A percentile compares a stretch with the other conserved stretches of the same genome.
Conservation (phyloP, 108 stramenopile genomes). For the Fistulifera pelliculosa region DNA sequence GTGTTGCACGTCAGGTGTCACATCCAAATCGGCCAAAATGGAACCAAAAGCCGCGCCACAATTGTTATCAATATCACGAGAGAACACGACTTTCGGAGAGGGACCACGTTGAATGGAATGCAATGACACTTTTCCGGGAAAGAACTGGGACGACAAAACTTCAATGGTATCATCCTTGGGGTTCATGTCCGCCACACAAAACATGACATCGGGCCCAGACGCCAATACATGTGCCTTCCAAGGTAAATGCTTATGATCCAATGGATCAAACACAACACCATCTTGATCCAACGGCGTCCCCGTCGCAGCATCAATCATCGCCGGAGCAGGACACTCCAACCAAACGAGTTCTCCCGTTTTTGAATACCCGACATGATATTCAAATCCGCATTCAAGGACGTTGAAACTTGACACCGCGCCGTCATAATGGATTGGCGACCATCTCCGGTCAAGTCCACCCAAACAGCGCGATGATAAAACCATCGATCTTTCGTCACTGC, state of each 20-base stretch:
- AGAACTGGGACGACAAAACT: constrained; percentile 89
- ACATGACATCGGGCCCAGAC: constrained; percentile 94
- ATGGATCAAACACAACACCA: constrained; percentile 78
- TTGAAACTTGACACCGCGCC: constrained; percentile 66
- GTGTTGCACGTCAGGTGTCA: constrained; percentile 2
- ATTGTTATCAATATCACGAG: constrained; percentile 65
- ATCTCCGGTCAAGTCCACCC: constrained; percentile 86
- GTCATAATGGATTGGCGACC: constrained; percentile 83
- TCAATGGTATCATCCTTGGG: constrained; percentile 79
- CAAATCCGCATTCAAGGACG: constrained; percentile 7
- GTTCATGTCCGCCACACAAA: constrained; percentile 87
- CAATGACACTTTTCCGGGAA: constrained; percentile 63
- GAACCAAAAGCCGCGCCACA: constrained; percentile 87
- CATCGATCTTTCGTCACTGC: constrained; percentile 4
- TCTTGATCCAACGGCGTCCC: constrained; percentile 70
- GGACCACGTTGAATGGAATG: constrained; percentile 70
- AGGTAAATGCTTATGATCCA: constrained; percentile 54
- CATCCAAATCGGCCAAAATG: constrained; percentile 63
- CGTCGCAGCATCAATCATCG: constrained; percentile 42
- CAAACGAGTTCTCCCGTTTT: constrained; percentile 71
- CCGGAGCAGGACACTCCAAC: constrained; percentile 76
- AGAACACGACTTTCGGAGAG: constrained; percentile 44
- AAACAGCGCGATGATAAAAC: constrained; percentile 50
- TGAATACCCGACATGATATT: constrained; percentile 9
- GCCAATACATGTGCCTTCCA: constrained; percentile 81